These are phyloP conservation scores for Physcia stellaris DNA, from an alignment of 495 filamentous ascomycete species.

Conservation along the genomic window DNA sequence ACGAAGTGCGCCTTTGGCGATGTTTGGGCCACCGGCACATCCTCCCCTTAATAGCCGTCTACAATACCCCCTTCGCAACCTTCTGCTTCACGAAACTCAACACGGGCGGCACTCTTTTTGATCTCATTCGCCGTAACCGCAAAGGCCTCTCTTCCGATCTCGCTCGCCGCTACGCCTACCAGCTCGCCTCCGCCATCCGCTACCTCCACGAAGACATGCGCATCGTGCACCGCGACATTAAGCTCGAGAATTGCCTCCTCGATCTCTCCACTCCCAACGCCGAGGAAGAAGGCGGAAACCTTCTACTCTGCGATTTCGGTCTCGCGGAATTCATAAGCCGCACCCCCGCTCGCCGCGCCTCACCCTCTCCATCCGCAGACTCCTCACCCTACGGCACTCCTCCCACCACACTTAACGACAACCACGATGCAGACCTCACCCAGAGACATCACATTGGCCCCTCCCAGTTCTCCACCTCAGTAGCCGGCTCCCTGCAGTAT, in stretches of 20 bases:
- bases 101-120: conserved; percentile 57
- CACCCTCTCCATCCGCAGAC: conserved; percentile 34
- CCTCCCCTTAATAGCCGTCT: conserved; percentile 51
- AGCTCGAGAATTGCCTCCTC: conserved; percentile 64
- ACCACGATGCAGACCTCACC: conserved; percentile 25
- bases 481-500: conserved; percentile 54
- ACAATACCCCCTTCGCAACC: conserved; percentile 57
- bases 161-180: conserved; percentile 50
- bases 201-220: conserved; percentile 63
- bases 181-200: conserved; percentile 54
- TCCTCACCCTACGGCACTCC: conserved; percentile 32
- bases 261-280: conserved; percentile 38
- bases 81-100: conserved; percentile 62
- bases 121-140: conserved; percentile 47
- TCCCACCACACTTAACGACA: conserved; percentile 28
- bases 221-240: conserved; percentile 62
- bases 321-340: conserved; percentile 57
- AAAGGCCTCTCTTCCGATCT: conserved; percentile 36
- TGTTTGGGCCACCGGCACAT: conserved; percentile 54
- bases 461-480: conserved; percentile 38
- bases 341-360: conserved; percentile 30
- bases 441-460: conserved; percentile 40
- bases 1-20: conserved; percentile 60
- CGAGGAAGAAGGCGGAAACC: conserved; percentile 36
- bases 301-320: conserved; percentile 63